phyloP scores from a whole-genome alignment of 2,329 filamentous ascomycete species.

The Fusarium vanettenii region DNA sequence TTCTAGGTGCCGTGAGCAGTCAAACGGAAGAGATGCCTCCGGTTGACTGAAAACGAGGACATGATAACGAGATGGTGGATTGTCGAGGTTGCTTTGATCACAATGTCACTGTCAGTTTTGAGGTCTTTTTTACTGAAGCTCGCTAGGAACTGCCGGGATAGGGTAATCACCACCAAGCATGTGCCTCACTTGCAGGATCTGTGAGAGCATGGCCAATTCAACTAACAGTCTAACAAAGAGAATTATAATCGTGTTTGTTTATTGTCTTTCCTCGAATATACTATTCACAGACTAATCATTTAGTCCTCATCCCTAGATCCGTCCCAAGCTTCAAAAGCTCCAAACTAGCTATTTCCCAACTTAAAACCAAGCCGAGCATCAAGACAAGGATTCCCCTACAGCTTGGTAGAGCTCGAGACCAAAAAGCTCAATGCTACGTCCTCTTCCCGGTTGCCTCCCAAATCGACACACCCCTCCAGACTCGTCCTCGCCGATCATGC shows the following conservation, averaged over 20 bases:
- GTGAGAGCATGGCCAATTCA: not conserved
- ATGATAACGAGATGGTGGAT: not conserved
- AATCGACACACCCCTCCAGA: slow-evolving; percentile 26
- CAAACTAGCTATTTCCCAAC: not conserved
- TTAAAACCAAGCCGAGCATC: not conserved
- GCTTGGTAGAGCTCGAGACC: slow-evolving; percentile 6
- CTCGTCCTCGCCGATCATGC: slow-evolving; percentile 29
- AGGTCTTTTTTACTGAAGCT: not conserved
- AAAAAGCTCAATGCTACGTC: not conserved
- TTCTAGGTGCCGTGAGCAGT: not conserved
- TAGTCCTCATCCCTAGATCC: not conserved
- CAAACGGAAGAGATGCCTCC: slow-evolving; percentile 19
- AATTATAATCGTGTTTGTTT: not conserved
- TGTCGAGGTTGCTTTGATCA: not conserved
- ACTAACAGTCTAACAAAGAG: not conserved
- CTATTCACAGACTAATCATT: not conserved
- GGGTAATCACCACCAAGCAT: not conserved
- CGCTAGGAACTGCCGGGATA: not conserved
- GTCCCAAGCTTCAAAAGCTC: not conserved
- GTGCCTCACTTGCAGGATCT: not conserved
- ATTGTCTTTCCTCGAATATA: not conserved
- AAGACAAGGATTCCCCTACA: not conserved
- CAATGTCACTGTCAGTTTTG: not conserved
- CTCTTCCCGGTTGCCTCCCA: slow-evolving; percentile 11
- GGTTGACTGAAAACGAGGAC: not conserved